A percentile compares a stretch with the other conserved stretches of the same genome.
These are phyloP conservation scores for Colletotrichum sp. DNA, from an alignment of 2,329 filamentous ascomycete species.

Conservation along the genomic window DNA sequence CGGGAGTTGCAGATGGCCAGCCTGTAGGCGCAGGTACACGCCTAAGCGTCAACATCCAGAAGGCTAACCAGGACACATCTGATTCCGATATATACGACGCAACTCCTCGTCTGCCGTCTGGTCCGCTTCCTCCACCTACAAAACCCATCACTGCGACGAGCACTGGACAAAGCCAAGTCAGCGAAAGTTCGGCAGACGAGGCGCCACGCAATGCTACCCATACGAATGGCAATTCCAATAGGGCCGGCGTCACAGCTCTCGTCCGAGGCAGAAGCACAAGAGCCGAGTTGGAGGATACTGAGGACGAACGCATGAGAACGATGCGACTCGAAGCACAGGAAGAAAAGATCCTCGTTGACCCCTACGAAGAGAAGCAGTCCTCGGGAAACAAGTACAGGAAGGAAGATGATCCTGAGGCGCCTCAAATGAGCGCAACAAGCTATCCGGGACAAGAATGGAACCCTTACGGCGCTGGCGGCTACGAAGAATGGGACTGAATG, in stretches of 20 bases:
- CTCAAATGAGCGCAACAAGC: slow-evolving; percentile 69
- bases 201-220: slow-evolving; percentile 16
- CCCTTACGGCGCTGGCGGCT: slow-evolving; percentile 46
- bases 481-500: slow-evolving; percentile 17
- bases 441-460: slow-evolving; percentile 77
- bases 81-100: slow-evolving; percentile 36
- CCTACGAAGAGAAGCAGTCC: slow-evolving; percentile 27
- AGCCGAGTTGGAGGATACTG: slow-evolving; percentile 45
- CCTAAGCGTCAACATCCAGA: slow-evolving; percentile 22
- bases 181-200: slow-evolving; percentile 16
- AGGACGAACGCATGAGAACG: slow-evolving; percentile 50
- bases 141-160: slow-evolving; percentile 11
- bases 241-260: not conserved
- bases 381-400: slow-evolving; percentile 37
- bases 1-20: not conserved
- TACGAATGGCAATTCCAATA: slow-evolving; percentile 19
- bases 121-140: not conserved
- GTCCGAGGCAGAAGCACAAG: slow-evolving; percentile 24
- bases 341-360: slow-evolving; percentile 56
- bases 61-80: slow-evolving; percentile 24
- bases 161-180: slow-evolving; percentile 17
- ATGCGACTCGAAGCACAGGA: slow-evolving; percentile 50
- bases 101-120: slow-evolving; percentile 29
- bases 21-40: not conserved
- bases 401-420: slow-evolving; percentile 47